phyloP scores from a whole-genome alignment of 768 basidiomycete species.

The Lactarius hengduanensis region DNA sequence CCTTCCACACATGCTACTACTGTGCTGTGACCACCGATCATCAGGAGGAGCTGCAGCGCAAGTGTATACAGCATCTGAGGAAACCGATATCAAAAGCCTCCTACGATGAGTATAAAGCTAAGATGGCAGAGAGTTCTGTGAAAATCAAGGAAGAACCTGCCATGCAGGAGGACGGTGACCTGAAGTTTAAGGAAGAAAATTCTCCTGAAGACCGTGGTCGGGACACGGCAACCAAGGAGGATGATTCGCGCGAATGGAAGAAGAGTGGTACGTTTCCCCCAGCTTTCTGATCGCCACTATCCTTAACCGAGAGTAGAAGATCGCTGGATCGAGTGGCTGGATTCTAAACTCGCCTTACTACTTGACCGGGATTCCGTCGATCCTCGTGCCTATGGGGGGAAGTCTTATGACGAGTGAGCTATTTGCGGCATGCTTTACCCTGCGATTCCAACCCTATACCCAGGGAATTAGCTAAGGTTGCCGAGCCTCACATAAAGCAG shows the following conservation, averaged over 20 bases:
- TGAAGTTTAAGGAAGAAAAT: conserved; percentile 33
- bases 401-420: conserved; percentile 83
- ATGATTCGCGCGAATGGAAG: conserved; percentile 53
- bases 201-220: conserved; percentile 35
- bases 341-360: conserved; percentile 79
- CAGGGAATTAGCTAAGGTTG: conserved; percentile 80
- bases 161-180: conserved; percentile 38
- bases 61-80: conserved; percentile 90
- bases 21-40: conserved; percentile 92
- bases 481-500: conserved; percentile 82
- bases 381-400: conserved; percentile 84
- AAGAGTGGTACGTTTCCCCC: conserved; percentile 57
- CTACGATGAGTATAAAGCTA: conserved; percentile 60
- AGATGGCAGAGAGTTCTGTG: conserved; percentile 44
- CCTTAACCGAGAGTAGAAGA: conserved; percentile 54
- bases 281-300: conserved; percentile 19
- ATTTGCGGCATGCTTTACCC: conserved; percentile 25
- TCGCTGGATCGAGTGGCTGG: conserved; percentile 87
- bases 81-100: conserved; percentile 63
- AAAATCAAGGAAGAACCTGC: conserved; percentile 48
- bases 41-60: conserved; percentile 91
- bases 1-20: conserved; percentile 96
- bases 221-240: conserved; percentile 32
- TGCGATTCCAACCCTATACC: conserved; percentile 21
- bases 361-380: conserved; percentile 79